Evolutionary conservation across 202 grass and related monocot genomes (phyloP).

Genomic region (Bolboschoenoplectus hybrid): DNA sequence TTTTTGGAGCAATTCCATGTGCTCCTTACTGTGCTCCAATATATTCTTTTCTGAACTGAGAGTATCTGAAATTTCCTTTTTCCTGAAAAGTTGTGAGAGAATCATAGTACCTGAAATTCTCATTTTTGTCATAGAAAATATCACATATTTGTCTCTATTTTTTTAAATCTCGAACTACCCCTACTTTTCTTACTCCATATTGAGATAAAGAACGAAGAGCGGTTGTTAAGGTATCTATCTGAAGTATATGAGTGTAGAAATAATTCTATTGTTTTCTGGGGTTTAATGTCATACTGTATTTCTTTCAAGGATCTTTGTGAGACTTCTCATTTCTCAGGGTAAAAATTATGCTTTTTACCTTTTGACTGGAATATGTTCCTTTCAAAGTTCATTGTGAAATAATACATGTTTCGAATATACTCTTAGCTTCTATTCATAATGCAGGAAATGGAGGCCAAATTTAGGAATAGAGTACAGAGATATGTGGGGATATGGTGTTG

Average conservation of each 20-base stretch:
- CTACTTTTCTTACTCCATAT: not conserved
- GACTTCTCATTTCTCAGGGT: not conserved
- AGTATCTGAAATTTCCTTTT: not conserved
- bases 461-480: conserved; percentile 83
- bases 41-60: not conserved
- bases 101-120: not conserved
- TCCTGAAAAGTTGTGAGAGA: not conserved
- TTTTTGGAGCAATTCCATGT: conserved; percentile 16
- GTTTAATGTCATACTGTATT: not conserved
- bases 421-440: conserved; percentile 30
- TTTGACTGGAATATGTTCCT: not conserved
- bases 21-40: not conserved
- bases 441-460: conserved; percentile 62
- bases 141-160: not conserved
- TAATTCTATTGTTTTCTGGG: not conserved
- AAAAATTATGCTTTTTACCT: not conserved
- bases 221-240: not conserved
- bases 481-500: conserved; percentile 92
- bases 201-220: not conserved
- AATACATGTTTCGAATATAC: not conserved
- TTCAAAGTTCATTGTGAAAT: not conserved
- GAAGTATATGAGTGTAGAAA: not conserved
- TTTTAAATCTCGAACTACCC: not conserved
- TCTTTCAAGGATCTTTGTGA: not conserved
- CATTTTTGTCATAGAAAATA: not conserved